Percentiles rank a stretch among this genome's conserved stretches.
Evolutionary conservation across 345 rosid genomes (phyloP).

Genomic region (Eucalyptus erythrocorys): DNA sequence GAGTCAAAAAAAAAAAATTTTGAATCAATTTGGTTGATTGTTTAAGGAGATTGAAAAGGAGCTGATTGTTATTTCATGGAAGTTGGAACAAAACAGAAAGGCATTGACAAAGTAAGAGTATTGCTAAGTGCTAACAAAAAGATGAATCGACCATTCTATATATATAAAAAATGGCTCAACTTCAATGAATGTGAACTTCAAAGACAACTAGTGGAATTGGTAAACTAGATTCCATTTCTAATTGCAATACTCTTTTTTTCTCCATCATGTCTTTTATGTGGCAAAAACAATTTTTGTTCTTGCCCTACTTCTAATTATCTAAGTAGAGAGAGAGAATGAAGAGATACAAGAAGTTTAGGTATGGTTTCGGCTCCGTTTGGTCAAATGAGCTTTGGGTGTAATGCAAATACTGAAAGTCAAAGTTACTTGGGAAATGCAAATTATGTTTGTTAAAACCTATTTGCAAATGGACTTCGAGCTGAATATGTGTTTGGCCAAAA

Average conservation of each 20-base stretch:
- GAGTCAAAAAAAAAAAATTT: background rate
- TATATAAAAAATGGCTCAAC: background rate
- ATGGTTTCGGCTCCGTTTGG: fast-evolving
- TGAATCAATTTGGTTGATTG: background rate
- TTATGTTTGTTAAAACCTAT: no score
- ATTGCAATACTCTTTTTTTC: background rate
- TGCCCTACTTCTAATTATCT: background rate
- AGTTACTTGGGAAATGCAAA: no score
- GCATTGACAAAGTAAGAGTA: background rate
- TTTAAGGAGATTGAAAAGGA: background rate
- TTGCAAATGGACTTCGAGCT: fast-evolving
- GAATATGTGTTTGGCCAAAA: background rate
- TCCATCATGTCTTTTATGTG: background rate
- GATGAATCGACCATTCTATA: background rate
- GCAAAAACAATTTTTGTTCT: background rate
- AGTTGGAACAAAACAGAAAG: background rate
- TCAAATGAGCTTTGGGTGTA: no score
- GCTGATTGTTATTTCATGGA: background rate
- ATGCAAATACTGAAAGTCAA: no score
- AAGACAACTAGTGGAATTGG: background rate
- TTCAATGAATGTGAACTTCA: background rate
- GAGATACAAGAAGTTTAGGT: background rate
- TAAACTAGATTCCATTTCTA: background rate
- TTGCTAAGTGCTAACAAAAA: background rate
- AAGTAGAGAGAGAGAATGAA: background rate